Conservation (phyloP, 1,284 basidiomycete genomes). For the Dichomitus squalens region DNA sequence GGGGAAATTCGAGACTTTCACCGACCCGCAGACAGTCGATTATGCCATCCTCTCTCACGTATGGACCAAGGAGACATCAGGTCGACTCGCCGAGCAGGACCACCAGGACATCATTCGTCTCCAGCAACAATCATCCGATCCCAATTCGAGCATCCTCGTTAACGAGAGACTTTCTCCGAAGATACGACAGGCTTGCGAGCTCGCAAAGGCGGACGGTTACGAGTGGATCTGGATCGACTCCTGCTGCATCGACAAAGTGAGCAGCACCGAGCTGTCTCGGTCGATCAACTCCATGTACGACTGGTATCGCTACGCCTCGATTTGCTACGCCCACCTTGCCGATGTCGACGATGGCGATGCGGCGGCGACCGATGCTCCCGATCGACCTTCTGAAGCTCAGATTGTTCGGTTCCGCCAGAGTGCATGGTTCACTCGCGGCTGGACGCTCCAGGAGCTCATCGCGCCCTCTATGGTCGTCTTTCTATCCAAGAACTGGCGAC, state of each 20-base stretch:
- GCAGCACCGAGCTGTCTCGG: slow-evolving; percentile 8
- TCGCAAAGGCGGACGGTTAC: slow-evolving; percentile 1
- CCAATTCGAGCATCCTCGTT: no score
- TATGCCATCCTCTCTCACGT: no score
- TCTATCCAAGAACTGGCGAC: not conserved
- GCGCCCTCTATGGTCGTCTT: slow-evolving; percentile 2
- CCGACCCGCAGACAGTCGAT: no score
- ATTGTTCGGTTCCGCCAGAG: no score
- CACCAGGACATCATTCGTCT: no score
- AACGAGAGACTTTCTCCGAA: no score
- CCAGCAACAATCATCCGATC: no score
- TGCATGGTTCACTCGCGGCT: no score
- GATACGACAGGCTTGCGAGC: not conserved
- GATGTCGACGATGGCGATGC: not conserved
- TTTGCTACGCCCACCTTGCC: not conserved
- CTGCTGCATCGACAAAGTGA: no score
- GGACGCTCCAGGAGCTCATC: slow-evolving; percentile 4
- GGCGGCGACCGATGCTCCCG: not conserved
- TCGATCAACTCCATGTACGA: slow-evolving; percentile 6
- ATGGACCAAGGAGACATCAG: no score
- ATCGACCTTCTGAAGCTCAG: not conserved
- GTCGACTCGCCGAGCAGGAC: no score
- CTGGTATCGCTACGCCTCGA: slow-evolving; percentile 1
- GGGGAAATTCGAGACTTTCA: no score
- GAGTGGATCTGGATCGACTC: not conserved